Conservation (phyloP, 768 basidiomycete species). For the Gloeopeniophorella convolvens region DNA sequence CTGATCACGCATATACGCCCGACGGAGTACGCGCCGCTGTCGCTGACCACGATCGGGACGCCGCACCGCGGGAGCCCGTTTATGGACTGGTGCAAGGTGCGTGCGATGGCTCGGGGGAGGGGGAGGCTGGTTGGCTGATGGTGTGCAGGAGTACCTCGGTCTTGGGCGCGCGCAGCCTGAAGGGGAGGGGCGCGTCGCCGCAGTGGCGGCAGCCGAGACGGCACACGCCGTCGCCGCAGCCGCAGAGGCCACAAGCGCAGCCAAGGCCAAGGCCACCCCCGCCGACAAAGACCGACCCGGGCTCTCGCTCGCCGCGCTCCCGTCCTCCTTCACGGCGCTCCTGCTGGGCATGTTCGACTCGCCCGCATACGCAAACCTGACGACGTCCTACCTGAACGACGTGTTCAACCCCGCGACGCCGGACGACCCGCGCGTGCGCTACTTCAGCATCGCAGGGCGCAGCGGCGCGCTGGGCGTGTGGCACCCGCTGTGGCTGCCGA, state of each 20-base stretch:
- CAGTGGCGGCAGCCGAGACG: background rate
- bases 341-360: constrained; percentile 88
- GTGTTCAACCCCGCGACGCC: constrained; percentile 82
- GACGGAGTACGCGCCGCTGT: constrained; percentile 76
- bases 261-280: background rate
- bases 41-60: constrained; percentile 83
- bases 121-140: background rate
- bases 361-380: constrained; percentile 93
- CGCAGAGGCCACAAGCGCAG: too few relatives aligned
- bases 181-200: background rate
- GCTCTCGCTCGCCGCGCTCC: constrained; percentile 57
- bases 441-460: constrained; percentile 89
- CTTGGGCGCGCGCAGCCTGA: constrained; percentile 44
- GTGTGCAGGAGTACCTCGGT: constrained; percentile 78
- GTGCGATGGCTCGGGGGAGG: constrained; percentile 26
- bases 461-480: constrained; percentile 58
- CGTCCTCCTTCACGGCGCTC: constrained; percentile 80
- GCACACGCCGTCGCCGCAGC: background rate
- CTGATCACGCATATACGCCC: constrained; percentile 84
- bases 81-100: constrained; percentile 97
- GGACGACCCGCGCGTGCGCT: constrained; percentile 74
- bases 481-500: constrained; percentile 97
- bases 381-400: constrained; percentile 70
- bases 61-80: constrained; percentile 96
- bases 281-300: too few relatives aligned